A percentile compares a stretch with the other conserved stretches of the same genome.
Conservation (phyloP, 2,329 filamentous ascomycete species). For the Lachnellula cervina region DNA sequence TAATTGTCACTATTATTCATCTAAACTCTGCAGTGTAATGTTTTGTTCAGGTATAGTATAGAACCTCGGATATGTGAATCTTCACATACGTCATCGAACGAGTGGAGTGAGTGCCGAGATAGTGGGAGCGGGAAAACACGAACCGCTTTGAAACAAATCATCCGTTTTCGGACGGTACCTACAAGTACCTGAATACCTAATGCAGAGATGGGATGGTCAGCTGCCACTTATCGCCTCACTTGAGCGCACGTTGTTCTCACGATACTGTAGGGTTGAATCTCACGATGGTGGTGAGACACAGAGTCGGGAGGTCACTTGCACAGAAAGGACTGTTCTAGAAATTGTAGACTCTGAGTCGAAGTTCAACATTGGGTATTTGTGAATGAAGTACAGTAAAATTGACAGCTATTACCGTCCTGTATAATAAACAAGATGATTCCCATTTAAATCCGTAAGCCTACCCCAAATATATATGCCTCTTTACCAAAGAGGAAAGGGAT, state of each 20-base stretch:
- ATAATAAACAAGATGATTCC: slow-evolving; percentile 6
- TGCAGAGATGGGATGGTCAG: no score
- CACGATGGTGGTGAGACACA: no score
- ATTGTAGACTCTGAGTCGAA: no score
- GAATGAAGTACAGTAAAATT: slow-evolving; percentile 1
- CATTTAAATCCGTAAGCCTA: neutral
- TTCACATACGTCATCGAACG: neutral
- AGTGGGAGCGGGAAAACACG: no score
- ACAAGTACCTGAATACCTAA: no score
- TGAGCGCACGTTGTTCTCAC: no score
- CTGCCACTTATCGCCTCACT: no score
- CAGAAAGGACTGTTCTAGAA: neutral
- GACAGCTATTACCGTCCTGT: slow-evolving; percentile 4
- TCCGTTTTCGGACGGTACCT: no score
- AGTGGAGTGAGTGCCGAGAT: no score
- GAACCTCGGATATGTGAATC: neutral
- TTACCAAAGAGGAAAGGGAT: slow-evolving; percentile 11
- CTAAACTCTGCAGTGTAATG: neutral
- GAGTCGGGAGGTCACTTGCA: neutral
- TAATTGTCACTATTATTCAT: neutral
- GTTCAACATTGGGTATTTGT: neutral
- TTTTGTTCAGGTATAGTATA: neutral
- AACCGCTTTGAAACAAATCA: no score
- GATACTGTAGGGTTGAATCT: no score
- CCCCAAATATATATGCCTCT: neutral